Base-by-base conservation (phyloP, 78 protist genomes). In the Acrasis kona region DNA sequence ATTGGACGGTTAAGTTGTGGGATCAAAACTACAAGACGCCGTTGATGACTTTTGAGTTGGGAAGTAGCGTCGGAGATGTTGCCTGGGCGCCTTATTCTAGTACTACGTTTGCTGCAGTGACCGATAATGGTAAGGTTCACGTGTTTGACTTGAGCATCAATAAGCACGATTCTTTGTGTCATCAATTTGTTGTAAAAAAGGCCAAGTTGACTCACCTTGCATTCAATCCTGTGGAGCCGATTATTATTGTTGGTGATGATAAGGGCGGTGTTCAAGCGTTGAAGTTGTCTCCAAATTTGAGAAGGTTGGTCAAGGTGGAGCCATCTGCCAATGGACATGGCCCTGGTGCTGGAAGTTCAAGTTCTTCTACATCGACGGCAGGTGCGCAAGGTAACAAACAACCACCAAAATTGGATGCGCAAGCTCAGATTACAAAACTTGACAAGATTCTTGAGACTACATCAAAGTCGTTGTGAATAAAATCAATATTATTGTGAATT, bases 1-100 rank as follows among this genome's bases (percentile, higher is more conserved):
- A 92, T 77, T 92, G 96, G 96, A 76, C 87, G 1, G 92, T 87
- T 32, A 83, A 84, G 73, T 31, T 92, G 36, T 92, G 91, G 92
- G 86, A 89, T 27, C 70, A 80, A 41, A 27, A 1, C 12, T 8
- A 7, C 34, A 36, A 6, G 67, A 2, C 32, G 35, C 79, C 91
- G 35, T 30, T 82, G 39, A 42, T 84, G 76, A 38, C 81, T 27
- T 90, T 78, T 65, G 89, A 86, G 74, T 78, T 89, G 50, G 80
- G 61, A 9, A 74, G 38, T 41, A 38, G 86, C 57, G 87, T 87
- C 38, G 84, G 88, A 34, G 90, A 85, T 32, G 86, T 83, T 27
- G 84, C 80, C 27, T 88, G 96, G 96, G 68, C 93, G 32, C 96
- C 96, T 10, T 84, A 69, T 78, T 82, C 86, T 1, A 71, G 91